Base-by-base conservation (phyloP, 2,329 filamentous ascomycete species). In the Karstenula rhodostoma region DNA sequence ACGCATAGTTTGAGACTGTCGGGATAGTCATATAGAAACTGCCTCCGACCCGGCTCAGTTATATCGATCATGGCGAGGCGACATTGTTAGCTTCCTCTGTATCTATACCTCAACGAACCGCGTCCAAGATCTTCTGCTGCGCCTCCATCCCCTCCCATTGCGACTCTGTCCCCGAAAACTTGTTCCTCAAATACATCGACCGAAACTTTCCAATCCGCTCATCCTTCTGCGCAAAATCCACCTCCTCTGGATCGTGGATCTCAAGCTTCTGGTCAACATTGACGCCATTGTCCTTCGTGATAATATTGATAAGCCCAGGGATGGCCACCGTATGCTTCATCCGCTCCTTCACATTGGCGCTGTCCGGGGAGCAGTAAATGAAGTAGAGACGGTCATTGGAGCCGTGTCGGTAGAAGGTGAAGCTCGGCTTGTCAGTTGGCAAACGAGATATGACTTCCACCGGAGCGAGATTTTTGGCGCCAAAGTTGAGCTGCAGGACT, bases 251-350 rank as follows among this genome's bases (percentile, higher is more conserved):
- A 8, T 70, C 73, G 37, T 74, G 69, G 29, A 73, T 71, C 51
- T 75, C 73, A 27, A 73, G 63, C 60, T 69, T 74, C 53, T 65
- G 60, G 37, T 75, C 67, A 2, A 72, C 62, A 23, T 62, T 50
- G 12, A 70, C 57, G 1, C 68, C 68, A 2, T 54, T 57, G 22
- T 73, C 67, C 37, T 66, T 61, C 1, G 70, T 67, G n/a, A 70
- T 72, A 15, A 75, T 60, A 23, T 70, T 73, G 25, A 74, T 59
- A 1, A 76, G 62, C 1, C 68, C 70, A 0, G 70, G 64, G 13
- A 73, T 68, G 3, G 71, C 70, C 65, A 76, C 67, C 1, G 67
- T 74, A 52, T 73, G 67, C 43, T 65, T 68, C 73, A 74, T 75
- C 13, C 71, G 70, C 35, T 66, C 48, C 40, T 71, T 66, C 33